These are phyloP conservation scores for Chlorella sp. DNA, from an alignment of 139 green algal species.

Conservation along the genomic window DNA sequence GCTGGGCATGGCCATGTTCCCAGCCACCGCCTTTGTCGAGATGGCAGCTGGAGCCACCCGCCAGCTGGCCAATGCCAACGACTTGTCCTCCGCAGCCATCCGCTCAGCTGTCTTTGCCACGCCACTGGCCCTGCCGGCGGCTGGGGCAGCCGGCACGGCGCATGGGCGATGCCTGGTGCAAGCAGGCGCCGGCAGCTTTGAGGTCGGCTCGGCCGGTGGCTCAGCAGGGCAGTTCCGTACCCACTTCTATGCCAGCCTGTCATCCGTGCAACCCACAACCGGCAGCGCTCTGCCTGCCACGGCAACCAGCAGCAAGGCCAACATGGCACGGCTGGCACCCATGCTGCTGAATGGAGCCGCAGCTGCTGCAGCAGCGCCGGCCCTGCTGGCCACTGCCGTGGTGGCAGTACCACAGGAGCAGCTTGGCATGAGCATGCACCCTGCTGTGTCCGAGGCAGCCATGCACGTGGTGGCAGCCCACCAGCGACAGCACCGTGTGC, in stretches of 20 bases:
- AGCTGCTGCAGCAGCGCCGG: not conserved
- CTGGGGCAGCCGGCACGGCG: not conserved
- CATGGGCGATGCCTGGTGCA: constrained; percentile 29
- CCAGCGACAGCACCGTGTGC: not conserved
- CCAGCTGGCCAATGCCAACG: constrained; percentile 32
- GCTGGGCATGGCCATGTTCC: constrained; percentile 56
- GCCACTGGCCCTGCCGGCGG: constrained; percentile 15
- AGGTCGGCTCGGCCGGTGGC: constrained; percentile 12
- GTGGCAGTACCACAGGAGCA: not conserved
- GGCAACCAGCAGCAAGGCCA: not conserved
- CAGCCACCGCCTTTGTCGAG: constrained; percentile 76
- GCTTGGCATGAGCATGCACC: constrained; percentile 44
- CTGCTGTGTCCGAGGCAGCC: constrained; percentile 45
- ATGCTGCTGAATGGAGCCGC: not conserved
- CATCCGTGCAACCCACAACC: not conserved
- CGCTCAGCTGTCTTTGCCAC: constrained; percentile 33
- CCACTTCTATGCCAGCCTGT: constrained; percentile 38
- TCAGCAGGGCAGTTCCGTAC: not conserved
- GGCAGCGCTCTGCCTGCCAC: not conserved
- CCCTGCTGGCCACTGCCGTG: not conserved
- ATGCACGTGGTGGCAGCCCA: constrained; percentile 40
- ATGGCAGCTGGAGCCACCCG: constrained; percentile 42
- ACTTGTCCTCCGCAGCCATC: constrained; percentile 4
- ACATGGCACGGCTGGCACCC: not conserved
- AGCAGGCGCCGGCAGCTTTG: not conserved